These are phyloP conservation scores for Wickerhamomyces sydowiorum DNA, from an alignment of 805 yeast species.

Conservation along the genomic window DNA sequence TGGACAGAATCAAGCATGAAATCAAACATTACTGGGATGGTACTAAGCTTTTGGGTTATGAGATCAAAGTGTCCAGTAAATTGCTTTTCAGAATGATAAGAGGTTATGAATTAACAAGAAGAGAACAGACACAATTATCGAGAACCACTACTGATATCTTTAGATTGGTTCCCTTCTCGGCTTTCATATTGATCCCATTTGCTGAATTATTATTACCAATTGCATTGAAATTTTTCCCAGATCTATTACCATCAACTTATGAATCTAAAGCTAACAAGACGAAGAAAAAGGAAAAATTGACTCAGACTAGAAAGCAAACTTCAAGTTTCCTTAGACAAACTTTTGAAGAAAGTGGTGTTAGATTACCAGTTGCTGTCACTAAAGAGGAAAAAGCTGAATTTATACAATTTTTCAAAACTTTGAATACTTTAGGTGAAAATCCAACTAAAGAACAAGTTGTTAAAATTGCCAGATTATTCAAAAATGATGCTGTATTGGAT, in stretches of 20 bases:
- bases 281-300: constrained; percentile 47
- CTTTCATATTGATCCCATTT: constrained; percentile 87
- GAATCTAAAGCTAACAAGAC: constrained; percentile 58
- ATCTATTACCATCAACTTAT: constrained; percentile 88
- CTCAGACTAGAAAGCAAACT: constrained; percentile 60
- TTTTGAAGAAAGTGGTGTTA: constrained; percentile 62
- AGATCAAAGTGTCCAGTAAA: constrained; percentile 77
- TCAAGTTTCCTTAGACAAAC: constrained; percentile 60
- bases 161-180: constrained; percentile 86
- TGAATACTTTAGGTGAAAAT: constrained; percentile 54
- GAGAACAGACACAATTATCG: constrained; percentile 83
- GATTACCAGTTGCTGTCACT: constrained; percentile 56
- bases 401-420: constrained; percentile 69
- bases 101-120: constrained; percentile 86
- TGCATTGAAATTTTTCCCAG: constrained; percentile 91
- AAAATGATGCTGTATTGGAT: constrained; percentile 89
- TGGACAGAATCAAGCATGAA: constrained; percentile 86
- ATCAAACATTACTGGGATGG: constrained; percentile 94
- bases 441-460: constrained; percentile 68
- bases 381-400: constrained; percentile 74
- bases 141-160: constrained; percentile 83
- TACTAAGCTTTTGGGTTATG: constrained; percentile 87
- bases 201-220: constrained; percentile 89
- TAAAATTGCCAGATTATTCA: constrained; percentile 83
- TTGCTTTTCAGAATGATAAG: constrained; percentile 75